A percentile compares a stretch with the other conserved stretches of the same genome.
phyloP scores from a whole-genome alignment of 148 eudicot species.

The Tetragonia tetragonoides region DNA sequence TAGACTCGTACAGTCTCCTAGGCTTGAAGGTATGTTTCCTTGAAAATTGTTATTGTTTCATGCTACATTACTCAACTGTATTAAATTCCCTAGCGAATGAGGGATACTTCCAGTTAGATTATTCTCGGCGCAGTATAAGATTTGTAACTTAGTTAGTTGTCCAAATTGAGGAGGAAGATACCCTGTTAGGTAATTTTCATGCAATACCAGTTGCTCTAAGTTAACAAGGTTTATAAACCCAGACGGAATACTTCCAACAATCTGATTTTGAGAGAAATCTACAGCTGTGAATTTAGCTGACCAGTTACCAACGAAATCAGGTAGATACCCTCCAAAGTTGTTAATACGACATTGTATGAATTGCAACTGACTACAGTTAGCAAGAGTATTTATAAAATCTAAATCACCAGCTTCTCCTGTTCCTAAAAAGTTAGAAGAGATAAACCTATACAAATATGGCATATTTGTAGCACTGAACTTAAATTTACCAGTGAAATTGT shows the following conservation, averaged over 20 bases:
- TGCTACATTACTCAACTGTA: conserved; percentile 5
- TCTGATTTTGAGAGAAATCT: background rate
- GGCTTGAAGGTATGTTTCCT: conserved; percentile 30
- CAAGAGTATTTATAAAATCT: background rate
- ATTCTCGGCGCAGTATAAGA: background rate
- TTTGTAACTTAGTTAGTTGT: background rate
- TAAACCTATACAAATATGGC: background rate
- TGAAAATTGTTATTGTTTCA: conserved; percentile 21
- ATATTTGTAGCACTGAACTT: conserved; percentile 11
- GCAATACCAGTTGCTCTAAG: background rate
- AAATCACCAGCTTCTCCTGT: conserved; percentile 9
- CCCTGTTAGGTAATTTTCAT: conserved; percentile 23
- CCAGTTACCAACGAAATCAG: conserved; percentile 19
- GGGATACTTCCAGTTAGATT: conserved; percentile 30
- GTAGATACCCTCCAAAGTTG: conserved; percentile 30
- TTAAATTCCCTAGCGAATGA: conserved; percentile 26
- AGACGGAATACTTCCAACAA: conserved; percentile 22
- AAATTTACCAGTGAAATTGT: conserved; percentile 6
- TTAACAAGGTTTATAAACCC: conserved; percentile 21
- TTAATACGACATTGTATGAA: conserved; percentile 7
- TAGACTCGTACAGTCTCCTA: conserved; percentile 31
- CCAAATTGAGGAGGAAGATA: conserved; percentile 22
- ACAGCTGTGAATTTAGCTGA: conserved; percentile 14
- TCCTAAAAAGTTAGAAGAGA: background rate
- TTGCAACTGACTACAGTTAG: background rate